These are phyloP conservation scores for Paracorniculantispora psalliotae DNA, from an alignment of 2,329 filamentous ascomycete genomes.

Conservation along the genomic window DNA sequence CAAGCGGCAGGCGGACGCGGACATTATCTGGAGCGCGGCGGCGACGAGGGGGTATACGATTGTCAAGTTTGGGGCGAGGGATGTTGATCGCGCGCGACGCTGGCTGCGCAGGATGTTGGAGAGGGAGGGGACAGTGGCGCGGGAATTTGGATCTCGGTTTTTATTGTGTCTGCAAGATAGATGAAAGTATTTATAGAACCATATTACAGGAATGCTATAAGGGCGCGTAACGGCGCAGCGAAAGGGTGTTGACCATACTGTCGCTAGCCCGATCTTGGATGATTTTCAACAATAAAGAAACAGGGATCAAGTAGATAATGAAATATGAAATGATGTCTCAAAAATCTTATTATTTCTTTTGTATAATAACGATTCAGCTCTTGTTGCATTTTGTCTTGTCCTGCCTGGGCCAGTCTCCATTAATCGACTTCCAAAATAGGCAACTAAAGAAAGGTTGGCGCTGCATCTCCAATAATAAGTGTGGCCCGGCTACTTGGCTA, in stretches of 20 bases:
- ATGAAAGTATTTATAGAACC: background rate
- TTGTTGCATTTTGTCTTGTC: background rate
- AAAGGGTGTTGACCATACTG: too few species aligned
- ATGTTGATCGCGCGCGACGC: conserved; percentile 67
- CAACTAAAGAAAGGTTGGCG: background rate
- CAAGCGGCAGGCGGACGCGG: conserved; percentile 32
- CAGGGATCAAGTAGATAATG: too few species aligned
- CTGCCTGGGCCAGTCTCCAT: background rate
- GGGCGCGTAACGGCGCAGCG: too few species aligned
- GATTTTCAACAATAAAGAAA: too few species aligned
- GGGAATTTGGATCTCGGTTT: conserved; percentile 68
- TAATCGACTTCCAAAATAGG: conserved; percentile 2
- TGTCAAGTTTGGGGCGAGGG: conserved; percentile 78
- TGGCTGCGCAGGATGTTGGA: conserved; percentile 69
- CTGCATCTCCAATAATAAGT: background rate
- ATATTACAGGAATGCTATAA: too few species aligned
- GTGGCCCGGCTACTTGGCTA: background rate
- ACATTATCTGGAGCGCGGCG: conserved; percentile 72
- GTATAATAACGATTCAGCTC: too few species aligned
- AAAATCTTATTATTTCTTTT: too few species aligned
- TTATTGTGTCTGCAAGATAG: conserved; percentile 59
- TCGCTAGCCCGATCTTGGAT: too few species aligned
- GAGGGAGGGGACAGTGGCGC: conserved; percentile 61
- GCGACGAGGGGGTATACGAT: conserved; percentile 70
- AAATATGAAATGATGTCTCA: too few species aligned